These are phyloP conservation scores for Ammopiptanthus mongolicus DNA, from an alignment of 306 rosid genomes.

Conservation along the genomic window DNA sequence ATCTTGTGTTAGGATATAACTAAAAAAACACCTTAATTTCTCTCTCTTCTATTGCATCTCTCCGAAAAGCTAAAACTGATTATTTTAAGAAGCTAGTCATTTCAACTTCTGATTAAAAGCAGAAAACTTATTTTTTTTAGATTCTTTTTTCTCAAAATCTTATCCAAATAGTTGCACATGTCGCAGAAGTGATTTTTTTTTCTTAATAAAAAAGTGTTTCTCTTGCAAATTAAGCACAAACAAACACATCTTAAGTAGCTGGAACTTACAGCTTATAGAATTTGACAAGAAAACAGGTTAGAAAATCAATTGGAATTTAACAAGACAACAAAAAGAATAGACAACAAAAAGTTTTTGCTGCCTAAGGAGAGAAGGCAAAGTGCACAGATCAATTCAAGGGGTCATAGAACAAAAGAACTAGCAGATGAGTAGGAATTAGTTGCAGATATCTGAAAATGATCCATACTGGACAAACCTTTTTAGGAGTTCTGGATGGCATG, in stretches of 20 bases:
- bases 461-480: slow-evolving; percentile 45
- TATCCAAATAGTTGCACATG: too few species aligned
- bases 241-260: neutral
- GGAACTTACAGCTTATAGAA: neutral
- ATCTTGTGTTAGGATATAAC: too few species aligned
- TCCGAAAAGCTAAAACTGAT: too few species aligned
- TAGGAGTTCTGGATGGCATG: slow-evolving; percentile 45
- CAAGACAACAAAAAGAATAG: neutral
- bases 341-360: neutral
- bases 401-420: neutral
- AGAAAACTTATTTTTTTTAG: too few species aligned
- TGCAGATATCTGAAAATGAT: slow-evolving; percentile 6
- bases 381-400: neutral
- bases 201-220: too few species aligned
- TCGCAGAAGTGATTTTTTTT: too few species aligned
- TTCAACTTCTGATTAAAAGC: too few species aligned
- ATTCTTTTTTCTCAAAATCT: too few species aligned
- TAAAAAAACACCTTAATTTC: too few species aligned
- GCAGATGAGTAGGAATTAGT: neutral
- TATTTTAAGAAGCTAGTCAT: too few species aligned
- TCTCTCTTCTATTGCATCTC: too few species aligned
- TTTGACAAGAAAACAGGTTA: neutral
- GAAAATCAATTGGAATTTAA: neutral
- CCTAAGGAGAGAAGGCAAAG: slow-evolving; percentile 3
- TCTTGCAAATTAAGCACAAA: too few species aligned